These are phyloP conservation scores for Trypanosoma grayi DNA, from an alignment of 208 protist genomes.

Conservation along the genomic window DNA sequence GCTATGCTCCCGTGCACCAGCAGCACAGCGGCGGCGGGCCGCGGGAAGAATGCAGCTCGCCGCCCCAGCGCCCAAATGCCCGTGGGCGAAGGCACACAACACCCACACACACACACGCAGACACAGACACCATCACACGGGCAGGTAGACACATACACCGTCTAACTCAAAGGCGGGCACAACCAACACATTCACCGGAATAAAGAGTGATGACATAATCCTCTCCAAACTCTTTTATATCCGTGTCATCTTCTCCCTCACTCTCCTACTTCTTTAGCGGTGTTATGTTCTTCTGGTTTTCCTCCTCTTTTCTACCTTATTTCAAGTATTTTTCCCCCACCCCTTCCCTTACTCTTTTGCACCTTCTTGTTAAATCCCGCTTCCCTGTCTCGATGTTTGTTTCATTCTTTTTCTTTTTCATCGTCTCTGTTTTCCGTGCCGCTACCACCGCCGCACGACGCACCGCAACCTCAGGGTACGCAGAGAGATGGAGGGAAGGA, in stretches of 20 bases:
- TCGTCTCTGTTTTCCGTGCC: neutral
- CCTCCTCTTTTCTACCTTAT: neutral
- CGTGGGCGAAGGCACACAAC: neutral
- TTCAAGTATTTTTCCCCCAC: neutral
- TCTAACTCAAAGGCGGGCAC: neutral
- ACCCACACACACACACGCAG: conserved; percentile 1
- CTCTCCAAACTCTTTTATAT: neutral
- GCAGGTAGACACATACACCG: neutral
- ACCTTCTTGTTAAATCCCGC: neutral
- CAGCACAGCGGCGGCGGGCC: too few relatives aligned
- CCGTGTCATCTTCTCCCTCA: neutral
- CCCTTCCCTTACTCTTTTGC: neutral
- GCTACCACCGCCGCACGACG: too few relatives aligned
- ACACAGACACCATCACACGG: neutral
- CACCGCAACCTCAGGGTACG: too few relatives aligned
- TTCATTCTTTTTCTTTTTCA: conserved; percentile 1
- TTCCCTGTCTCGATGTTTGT: neutral
- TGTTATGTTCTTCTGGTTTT: neutral
- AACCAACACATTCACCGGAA: neutral
- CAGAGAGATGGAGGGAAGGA: too few relatives aligned
- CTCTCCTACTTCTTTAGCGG: neutral
- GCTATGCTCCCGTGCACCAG: too few relatives aligned
- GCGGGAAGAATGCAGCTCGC: conserved; percentile 1
- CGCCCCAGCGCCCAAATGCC: too few relatives aligned
- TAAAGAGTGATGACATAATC: neutral